Base-by-base conservation (phyloP, 2,329 filamentous ascomycete species). In the Cryphonectria nitschkei region DNA sequence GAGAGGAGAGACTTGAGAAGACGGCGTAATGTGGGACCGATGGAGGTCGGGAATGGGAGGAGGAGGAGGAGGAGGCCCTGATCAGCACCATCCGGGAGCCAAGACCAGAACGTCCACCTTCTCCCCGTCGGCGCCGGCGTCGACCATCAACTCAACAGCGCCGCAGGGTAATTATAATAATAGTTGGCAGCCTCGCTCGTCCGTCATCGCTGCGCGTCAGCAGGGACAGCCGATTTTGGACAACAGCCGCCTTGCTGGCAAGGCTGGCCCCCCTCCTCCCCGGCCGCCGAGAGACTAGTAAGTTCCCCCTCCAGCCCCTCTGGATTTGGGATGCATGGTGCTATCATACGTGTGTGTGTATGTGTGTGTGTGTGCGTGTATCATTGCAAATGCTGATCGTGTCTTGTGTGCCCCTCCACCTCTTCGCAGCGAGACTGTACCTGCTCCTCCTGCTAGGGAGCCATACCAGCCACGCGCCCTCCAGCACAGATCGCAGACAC, bases 131-230 rank as follows among this genome's bases (percentile, higher is more conserved):
- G n/a, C 58, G n/a, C 32, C 60, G 22, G 7, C 65, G 5, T 34
- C 39, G 41, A 50, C 54, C 26, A 50, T 39, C 14, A 56, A 1
- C 46, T 29, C n/a, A 26, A 22, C 61, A 14, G 11, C 39, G n/a
- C n/a, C 34, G 61, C 29, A 34, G 58, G 29, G 32, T 11, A 62
- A 62, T 37, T 11, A 62, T 37, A 61, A 52, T 65, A 70, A 43
- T 65, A 70, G 58, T 56, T 70, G 70, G 70, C 70, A 70, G 46
- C 70, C 68, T 37, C 65, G 70, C 19, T 70, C 70, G 19, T 68
- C 68, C 3, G 68, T 54, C 16, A 65, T 72, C 34, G 70, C 65
- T 26, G 68, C 69, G 56, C 65, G 65, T 11, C 68, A 70, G 46
- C 68, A 70, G 46, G 65, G 39, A 1, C 71, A 65, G n/a, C 37